These are phyloP conservation scores for Periglandula ipomoeae DNA, from an alignment of 2,329 filamentous ascomycete species.

Conservation along the genomic window DNA sequence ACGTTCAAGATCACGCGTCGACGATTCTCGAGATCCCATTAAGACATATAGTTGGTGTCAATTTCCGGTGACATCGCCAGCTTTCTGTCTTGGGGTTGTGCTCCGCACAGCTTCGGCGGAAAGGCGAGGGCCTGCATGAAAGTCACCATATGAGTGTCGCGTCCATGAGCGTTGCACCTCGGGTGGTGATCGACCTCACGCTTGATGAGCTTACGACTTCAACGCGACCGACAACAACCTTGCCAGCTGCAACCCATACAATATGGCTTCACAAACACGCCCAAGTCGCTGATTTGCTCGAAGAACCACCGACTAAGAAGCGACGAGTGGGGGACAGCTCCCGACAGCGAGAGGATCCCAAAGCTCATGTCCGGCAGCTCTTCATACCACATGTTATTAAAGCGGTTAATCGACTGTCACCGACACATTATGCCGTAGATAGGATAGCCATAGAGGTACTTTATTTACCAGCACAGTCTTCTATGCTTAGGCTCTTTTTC, in stretches of 20 bases:
- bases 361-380: constrained; percentile 19
- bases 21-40: too few relatives aligned
- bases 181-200: constrained; percentile 21
- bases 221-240: not conserved
- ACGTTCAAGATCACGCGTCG: not conserved
- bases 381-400: constrained; percentile 24
- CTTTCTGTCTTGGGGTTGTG: constrained; percentile 1
- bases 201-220: constrained; percentile 5
- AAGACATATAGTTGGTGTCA: not conserved
- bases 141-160: constrained; percentile 17
- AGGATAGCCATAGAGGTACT: constrained; percentile 23
- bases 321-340: constrained; percentile 17
- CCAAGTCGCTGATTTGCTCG: not conserved
- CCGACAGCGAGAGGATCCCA: constrained; percentile 10
- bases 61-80: not conserved
- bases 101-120: not conserved
- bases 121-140: not conserved
- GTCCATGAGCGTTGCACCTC: constrained; percentile 17
- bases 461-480: too few relatives aligned
- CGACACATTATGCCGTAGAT: constrained; percentile 12
- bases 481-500: too few relatives aligned
- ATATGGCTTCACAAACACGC: not conserved
- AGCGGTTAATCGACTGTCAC: constrained; percentile 17
- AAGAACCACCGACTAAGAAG: constrained; percentile 22
- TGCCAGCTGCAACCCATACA: not conserved